Base-by-base conservation (phyloP, 2,329 filamentous ascomycete species). In the Emericellopsis atlantica region DNA sequence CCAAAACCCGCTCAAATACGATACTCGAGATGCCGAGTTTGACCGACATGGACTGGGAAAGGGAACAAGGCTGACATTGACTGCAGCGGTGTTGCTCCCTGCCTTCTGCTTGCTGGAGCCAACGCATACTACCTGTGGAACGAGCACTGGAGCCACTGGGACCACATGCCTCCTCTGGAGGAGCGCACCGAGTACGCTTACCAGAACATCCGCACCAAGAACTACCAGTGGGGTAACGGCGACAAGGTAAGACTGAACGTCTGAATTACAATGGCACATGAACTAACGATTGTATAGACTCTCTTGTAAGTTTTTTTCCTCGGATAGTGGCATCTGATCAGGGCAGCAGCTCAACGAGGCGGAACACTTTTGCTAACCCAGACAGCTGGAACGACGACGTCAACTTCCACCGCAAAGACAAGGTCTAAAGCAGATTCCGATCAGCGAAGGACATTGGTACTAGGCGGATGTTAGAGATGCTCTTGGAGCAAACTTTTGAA, bases 331-430 rank as follows among this genome's bases (percentile, higher is more conserved):
- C 9, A 21, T n/a, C n/a, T n/a, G n/a, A n/a, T 33, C 33, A 21
- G 8, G 8, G 33, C n/a, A n/a, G 18, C 33, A 35, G 5, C 14
- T 8, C n/a, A 4, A 9, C 8, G 33, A n/a, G 8, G 15, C 33
- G n/a, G 33, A 11, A 24, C 23, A 29, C 29, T 40, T 32, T 38
- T 35, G 21, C 39, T 40, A 35, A 40, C 41, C 26, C 22, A 6
- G 9, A 31, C 31, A 87, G 84, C 83, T 98, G 92, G 92, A 96
- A 96, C 69, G 72, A 81, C 51, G 75, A 72, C 44, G 88, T 95
- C 72, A 96, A 96, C 80, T 90, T 94, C 73, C 88, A 96, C 80
- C 88, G 94, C 73, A 84, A 83, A 71, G 82, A 93, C 71, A 87
- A 85, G 76, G 57, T 61, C 26, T 42, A 40, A 37, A 16, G 24